These are phyloP conservation scores for Hanseniaspora gamundiae DNA, from an alignment of 1,139 yeast genomes.

Conservation along the genomic window DNA sequence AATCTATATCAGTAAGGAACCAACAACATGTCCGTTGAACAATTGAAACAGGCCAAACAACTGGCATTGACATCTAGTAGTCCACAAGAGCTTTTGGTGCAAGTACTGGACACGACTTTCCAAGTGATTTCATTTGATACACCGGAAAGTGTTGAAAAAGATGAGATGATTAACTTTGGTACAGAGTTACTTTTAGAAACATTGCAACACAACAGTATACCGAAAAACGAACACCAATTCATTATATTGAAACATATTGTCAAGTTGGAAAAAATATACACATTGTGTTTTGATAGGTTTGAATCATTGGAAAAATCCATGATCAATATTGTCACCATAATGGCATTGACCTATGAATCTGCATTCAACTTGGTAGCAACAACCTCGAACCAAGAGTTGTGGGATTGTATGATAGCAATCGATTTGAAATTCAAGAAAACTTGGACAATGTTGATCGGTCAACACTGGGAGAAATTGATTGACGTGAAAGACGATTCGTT, in stretches of 20 bases:
- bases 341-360: constrained; percentile 24
- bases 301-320: background rate
- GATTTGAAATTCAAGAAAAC: constrained; percentile 23
- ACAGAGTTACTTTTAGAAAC: constrained; percentile 12
- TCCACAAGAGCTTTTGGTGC: constrained; percentile 35
- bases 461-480: constrained; percentile 30
- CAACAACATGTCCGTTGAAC: constrained; percentile 19
- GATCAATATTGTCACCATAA: constrained; percentile 20
- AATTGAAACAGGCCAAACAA: constrained; percentile 39
- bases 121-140: constrained; percentile 13
- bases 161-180: constrained; percentile 26
- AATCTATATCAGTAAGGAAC: too few species aligned
- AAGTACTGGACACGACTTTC: constrained; percentile 41
- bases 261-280: background rate
- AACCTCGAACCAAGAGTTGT: constrained; percentile 24
- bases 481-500: background rate
- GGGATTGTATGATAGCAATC: constrained; percentile 15
- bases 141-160: constrained; percentile 23
- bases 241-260: constrained; percentile 20
- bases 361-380: constrained; percentile 29
- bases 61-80: constrained; percentile 32
- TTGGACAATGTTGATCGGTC: constrained; percentile 28
- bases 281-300: background rate
- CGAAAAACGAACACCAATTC: constrained; percentile 21
- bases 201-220: constrained; percentile 15